Base-by-base conservation (phyloP, 352 stramenopile genomes). In the Phytopythium mirpurense region DNA sequence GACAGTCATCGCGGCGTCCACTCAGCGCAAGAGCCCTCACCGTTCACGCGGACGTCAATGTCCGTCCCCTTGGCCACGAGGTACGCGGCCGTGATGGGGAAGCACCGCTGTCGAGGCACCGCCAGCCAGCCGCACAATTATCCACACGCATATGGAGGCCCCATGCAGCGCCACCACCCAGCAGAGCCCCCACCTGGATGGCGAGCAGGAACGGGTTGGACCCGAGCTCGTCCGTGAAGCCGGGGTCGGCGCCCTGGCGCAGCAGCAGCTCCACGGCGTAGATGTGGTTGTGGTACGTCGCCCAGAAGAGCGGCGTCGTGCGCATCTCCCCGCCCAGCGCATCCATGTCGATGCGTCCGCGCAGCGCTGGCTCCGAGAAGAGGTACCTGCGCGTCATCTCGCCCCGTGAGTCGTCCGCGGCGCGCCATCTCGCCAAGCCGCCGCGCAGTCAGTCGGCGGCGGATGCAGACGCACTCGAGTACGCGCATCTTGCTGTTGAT, bases 401-500 rank as follows among this genome's bases (percentile, higher is more conserved):
- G n/a, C n/a, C n/a, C n/a, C n/a, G n/a, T n/a, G n/a, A n/a, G n/a
- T n/a, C n/a, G n/a, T n/a, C n/a, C n/a, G n/a, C n/a, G n/a, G n/a
- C n/a, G n/a, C n/a, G n/a, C n/a, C n/a, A n/a, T n/a, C n/a, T n/a
- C n/a, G n/a, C n/a, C n/a, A n/a, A n/a, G n/a, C n/a, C n/a, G n/a
- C n/a, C n/a, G n/a, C n/a, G n/a, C n/a, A n/a, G n/a, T n/a, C n/a
- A n/a, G n/a, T n/a, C n/a, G n/a, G n/a, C n/a, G n/a, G n/a, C n/a
- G 29, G 29, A 32, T 35, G 18, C 18, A 23, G 18, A 63, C 66
- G 26, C 61, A 92, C 75, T 90, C 78, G 23, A 90, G 52, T 9
- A 90, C 61, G 11, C 80, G 71, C 75, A 90, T 89, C 59, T 88
- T 88, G 59, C 70, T 85, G 67, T 85, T 90, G 27, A 88, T 74